Evolutionary conservation across 1,284 basidiomycete species (phyloP).

Genomic region (Boletus semigastroideus): DNA sequence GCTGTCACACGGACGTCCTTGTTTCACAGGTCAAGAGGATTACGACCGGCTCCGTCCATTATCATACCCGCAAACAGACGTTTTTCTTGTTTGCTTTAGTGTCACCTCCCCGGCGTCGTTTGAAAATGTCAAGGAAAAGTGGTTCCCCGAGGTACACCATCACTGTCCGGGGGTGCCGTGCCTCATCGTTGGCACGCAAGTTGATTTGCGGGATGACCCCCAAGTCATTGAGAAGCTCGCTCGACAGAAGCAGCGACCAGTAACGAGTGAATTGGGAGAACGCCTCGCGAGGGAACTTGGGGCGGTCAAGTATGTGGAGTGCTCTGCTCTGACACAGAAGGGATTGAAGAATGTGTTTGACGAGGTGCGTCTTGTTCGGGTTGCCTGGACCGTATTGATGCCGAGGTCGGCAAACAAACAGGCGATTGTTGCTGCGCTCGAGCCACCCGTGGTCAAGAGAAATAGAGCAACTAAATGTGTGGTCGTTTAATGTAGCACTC

Average conservation of each 20-base stretch:
- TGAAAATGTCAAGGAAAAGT: slow-evolving; percentile 99
- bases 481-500: slow-evolving; percentile 57
- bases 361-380: too few relatives aligned
- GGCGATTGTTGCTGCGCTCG: slow-evolving; percentile 97
- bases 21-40: background rate
- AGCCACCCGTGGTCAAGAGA: slow-evolving; percentile 91
- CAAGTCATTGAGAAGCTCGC: slow-evolving; percentile 94
- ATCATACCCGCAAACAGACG: too few relatives aligned
- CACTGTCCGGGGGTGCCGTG: slow-evolving; percentile 99
- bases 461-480: slow-evolving; percentile 54
- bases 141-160: slow-evolving; percentile 99
- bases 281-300: slow-evolving; percentile 93
- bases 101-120: slow-evolving; percentile 98
- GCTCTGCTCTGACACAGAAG: slow-evolving; percentile 98
- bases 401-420: slow-evolving; percentile 36
- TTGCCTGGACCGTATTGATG: slow-evolving; percentile 4
- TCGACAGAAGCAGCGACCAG: slow-evolving; percentile 94
- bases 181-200: slow-evolving; percentile 97
- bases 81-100: slow-evolving; percentile 91
- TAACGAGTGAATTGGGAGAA: slow-evolving; percentile 88
- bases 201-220: slow-evolving; percentile 94
- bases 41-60: too few relatives aligned
- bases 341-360: slow-evolving; percentile 99
- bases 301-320: slow-evolving; percentile 99
- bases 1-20: slow-evolving; percentile 1